A percentile compares a stretch with the other conserved stretches of the same genome.
phyloP scores from a whole-genome alignment of 805 yeast genomes.

The Yarrowia bubula region DNA sequence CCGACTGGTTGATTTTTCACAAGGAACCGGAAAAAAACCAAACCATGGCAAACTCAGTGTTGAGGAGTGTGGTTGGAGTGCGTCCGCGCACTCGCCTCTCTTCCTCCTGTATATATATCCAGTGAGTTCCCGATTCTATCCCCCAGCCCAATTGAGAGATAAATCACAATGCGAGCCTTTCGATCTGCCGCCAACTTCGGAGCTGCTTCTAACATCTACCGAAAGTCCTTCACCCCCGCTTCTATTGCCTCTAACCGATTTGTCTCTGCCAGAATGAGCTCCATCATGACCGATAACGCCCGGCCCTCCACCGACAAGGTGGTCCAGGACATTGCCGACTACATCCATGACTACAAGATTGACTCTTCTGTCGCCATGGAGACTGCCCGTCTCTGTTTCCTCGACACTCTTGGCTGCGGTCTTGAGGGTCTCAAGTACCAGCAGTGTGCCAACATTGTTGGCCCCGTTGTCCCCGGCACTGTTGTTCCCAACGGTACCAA shows the following conservation, averaged over 20 bases:
- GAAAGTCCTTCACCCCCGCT: constrained; percentile 27
- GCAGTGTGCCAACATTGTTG: constrained; percentile 49
- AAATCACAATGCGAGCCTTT: constrained; percentile 25
- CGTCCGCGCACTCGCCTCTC: not conserved
- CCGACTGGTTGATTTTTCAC: not conserved
- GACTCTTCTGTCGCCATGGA: constrained; percentile 50
- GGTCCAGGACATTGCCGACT: constrained; percentile 49
- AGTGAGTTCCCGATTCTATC: constrained; percentile 9
- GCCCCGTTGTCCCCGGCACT: constrained; percentile 60
- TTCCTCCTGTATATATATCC: constrained; percentile 16
- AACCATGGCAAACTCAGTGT: not conserved
- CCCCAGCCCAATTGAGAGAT: constrained; percentile 24
- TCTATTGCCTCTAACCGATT: constrained; percentile 27
- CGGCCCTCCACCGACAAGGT: constrained; percentile 54
- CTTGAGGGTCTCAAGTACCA: constrained; percentile 55
- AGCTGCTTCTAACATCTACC: constrained; percentile 27
- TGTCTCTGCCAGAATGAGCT: constrained; percentile 28
- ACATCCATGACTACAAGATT: constrained; percentile 48
- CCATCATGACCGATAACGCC: constrained; percentile 43
- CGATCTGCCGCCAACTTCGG: constrained; percentile 28
- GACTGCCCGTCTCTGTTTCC: constrained; percentile 55
- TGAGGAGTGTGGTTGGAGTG: not conserved
- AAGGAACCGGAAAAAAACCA: constrained; percentile 12
- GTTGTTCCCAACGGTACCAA: constrained; percentile 55
- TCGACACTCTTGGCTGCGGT: constrained; percentile 62